A percentile compares a stretch with the other conserved stretches of the same genome.
phyloP scores from a whole-genome alignment of 306 rosid species.

The Inga leiocalycina region DNA sequence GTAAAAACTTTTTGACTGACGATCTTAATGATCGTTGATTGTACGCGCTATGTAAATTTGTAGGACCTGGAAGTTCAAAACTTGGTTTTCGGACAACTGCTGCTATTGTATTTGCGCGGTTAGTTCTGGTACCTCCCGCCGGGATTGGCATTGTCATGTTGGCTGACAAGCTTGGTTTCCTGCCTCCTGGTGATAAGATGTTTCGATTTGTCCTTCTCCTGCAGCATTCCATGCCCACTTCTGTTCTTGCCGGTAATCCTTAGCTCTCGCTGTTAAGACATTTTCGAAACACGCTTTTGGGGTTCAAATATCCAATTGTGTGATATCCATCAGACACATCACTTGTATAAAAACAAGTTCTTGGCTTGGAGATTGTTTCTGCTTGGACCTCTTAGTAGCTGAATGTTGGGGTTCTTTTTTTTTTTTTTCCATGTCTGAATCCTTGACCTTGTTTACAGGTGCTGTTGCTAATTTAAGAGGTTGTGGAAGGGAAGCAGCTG shows the following conservation, averaged over 20 bases:
- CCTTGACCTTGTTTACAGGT: conserved; percentile 50
- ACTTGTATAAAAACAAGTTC: conserved; percentile 23
- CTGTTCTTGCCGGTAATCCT: conserved; percentile 83
- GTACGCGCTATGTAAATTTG: conserved; percentile 29
- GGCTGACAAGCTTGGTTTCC: conserved; percentile 98
- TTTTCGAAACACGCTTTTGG: conserved; percentile 17
- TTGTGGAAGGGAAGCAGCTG: conserved; percentile 95
- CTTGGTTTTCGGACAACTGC: conserved; percentile 87
- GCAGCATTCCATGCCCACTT: conserved; percentile 98
- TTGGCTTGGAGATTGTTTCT: conserved; percentile 14
- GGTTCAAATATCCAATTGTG: conserved; percentile 9
- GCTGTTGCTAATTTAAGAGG: conserved; percentile 98
- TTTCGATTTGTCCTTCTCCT: conserved; percentile 89
- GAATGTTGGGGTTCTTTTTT: too few species aligned
- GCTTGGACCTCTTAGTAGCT: neutral
- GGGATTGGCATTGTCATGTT: conserved; percentile 87
- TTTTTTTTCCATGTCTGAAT: neutral
- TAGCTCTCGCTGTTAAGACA: conserved; percentile 9
- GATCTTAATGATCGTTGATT: conserved; percentile 2
- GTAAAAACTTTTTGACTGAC: conserved; percentile 12
- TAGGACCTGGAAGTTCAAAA: conserved; percentile 99
- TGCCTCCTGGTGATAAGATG: conserved; percentile 85
- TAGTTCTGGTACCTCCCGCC: conserved; percentile 84
- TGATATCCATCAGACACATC: neutral
- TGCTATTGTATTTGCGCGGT: conserved; percentile 76